phyloP scores from a whole-genome alignment of 306 rosid species.

The Prunus kanzakura region DNA sequence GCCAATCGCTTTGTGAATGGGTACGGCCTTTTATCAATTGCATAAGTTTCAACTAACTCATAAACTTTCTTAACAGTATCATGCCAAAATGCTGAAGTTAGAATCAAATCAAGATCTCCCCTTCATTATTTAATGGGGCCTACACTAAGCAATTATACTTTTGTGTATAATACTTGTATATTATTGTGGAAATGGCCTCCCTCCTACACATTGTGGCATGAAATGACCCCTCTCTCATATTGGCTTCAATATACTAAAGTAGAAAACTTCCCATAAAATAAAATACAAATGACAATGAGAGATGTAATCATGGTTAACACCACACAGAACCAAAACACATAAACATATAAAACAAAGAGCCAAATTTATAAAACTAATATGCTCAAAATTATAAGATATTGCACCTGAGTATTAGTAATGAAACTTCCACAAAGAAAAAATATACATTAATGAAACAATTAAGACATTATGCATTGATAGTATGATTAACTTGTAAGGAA shows the following conservation, averaged over 20 bases:
- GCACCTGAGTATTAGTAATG: not conserved
- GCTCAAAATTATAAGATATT: not conserved
- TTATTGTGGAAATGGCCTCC: too few species aligned
- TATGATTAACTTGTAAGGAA: not conserved
- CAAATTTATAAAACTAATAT: not conserved
- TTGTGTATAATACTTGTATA: too few species aligned
- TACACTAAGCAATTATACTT: too few species aligned
- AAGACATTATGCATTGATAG: not conserved
- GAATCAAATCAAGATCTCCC: too few species aligned
- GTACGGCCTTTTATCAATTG: too few species aligned
- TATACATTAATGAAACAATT: not conserved
- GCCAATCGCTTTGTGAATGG: too few species aligned
- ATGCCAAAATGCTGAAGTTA: too few species aligned
- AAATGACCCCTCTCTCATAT: too few species aligned
- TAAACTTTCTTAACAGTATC: too few species aligned
- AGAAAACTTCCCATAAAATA: not conserved
- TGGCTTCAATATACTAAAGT: not conserved
- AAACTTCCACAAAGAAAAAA: not conserved
- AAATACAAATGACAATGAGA: not conserved
- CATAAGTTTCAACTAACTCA: too few species aligned
- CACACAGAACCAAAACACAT: not conserved
- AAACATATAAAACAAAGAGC: not conserved
- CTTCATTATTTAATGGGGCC: too few species aligned
- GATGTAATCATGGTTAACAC: not conserved
- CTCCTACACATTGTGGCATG: too few species aligned